Percentiles rank a stretch among this genome's conserved stretches.
Evolutionary conservation across 345 rosid genomes (phyloP).

Genomic region (Citrus inodora): DNA sequence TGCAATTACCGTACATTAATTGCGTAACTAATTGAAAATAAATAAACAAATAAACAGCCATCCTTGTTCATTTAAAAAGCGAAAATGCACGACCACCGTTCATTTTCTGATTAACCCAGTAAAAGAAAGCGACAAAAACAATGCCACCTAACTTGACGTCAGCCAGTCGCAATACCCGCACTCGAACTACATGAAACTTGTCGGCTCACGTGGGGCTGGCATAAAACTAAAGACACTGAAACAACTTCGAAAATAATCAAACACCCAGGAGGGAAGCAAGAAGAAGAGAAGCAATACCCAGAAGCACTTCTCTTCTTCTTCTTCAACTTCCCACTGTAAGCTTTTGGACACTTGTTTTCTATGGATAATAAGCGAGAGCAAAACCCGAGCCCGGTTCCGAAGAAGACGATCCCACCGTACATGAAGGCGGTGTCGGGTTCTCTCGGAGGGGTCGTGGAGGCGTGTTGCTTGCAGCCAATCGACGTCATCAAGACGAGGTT

Average conservation of each 20-base stretch:
- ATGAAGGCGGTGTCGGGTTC: slow-evolving; percentile 94
- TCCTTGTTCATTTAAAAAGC: no score
- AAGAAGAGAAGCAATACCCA: not conserved
- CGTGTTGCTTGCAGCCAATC: slow-evolving; percentile 85
- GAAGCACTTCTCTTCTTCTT: slow-evolving; percentile 9
- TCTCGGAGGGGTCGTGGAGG: slow-evolving; percentile 86
- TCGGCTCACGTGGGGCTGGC: not conserved
- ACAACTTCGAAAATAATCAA: not conserved
- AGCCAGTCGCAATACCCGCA: no score
- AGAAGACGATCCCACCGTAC: slow-evolving; percentile 62
- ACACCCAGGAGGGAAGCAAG: not conserved
- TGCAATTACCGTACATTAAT: no score
- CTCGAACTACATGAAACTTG: not conserved
- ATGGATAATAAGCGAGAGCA: not conserved
- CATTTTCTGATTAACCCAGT: no score
- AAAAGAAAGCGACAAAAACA: no score
- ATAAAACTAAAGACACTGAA: not conserved
- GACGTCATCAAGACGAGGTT: slow-evolving; percentile 92
- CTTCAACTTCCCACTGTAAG: not conserved
- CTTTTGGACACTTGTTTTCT: not conserved
- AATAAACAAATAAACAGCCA: no score
- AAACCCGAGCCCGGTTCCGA: not conserved
- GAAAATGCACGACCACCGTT: no score
- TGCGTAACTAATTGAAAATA: no score
- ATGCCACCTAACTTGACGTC: no score